A percentile compares a stretch with the other conserved stretches of the same genome.
Conservation (phyloP, 2,329 filamentous ascomycete species). For the Talaromyces sp. region DNA sequence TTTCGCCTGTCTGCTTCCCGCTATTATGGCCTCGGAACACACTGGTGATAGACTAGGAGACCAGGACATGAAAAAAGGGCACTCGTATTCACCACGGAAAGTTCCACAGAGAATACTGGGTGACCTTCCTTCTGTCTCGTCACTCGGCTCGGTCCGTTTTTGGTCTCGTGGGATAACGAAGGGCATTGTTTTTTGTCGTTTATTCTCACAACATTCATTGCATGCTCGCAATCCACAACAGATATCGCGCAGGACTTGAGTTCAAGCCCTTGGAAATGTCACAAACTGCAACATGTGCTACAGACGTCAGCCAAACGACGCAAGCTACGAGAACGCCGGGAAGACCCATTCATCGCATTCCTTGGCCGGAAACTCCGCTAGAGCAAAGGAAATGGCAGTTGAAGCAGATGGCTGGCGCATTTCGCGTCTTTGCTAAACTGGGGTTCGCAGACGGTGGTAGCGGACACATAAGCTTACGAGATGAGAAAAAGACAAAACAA, state of each 20-base stretch:
- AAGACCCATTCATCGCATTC: slow-evolving; percentile 7
- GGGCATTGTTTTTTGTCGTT: neutral
- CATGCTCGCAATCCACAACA: too few relatives aligned
- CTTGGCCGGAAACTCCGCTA: slow-evolving; percentile 2
- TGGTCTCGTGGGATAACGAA: neutral
- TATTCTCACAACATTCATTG: neutral
- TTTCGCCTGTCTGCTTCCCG: neutral
- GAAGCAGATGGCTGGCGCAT: slow-evolving; percentile 16
- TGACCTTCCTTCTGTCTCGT: neutral
- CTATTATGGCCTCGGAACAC: neutral
- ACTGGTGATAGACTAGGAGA: neutral
- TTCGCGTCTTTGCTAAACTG: slow-evolving; percentile 18
- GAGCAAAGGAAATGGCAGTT: slow-evolving; percentile 11
- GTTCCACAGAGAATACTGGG: neutral
- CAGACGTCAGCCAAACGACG: neutral
- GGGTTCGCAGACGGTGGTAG: slow-evolving; percentile 16
- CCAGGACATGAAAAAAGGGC: too few relatives aligned
- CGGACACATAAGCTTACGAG: slow-evolving; percentile 16
- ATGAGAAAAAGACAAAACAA: slow-evolving; percentile 1
- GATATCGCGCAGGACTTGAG: neutral
- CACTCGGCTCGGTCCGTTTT: slow-evolving; percentile 1
- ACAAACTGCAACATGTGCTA: neutral
- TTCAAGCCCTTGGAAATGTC: neutral
- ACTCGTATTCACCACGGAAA: neutral
- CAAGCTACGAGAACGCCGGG: neutral